Evolutionary conservation across 2,329 filamentous ascomycete species (phyloP).

Genomic region (Cladosporium halotolerans): DNA sequence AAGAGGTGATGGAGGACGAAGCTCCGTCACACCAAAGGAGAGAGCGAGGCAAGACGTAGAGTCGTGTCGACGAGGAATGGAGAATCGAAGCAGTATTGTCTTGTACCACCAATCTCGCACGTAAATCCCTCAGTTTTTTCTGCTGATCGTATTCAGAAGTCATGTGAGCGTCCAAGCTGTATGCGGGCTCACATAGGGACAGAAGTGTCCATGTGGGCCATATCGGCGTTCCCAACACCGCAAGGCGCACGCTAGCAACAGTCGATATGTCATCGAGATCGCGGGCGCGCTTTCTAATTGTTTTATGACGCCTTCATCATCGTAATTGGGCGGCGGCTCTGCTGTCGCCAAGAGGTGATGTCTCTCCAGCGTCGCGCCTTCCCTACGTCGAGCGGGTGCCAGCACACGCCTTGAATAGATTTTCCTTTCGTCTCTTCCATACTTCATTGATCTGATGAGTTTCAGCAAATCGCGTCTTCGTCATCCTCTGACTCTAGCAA

Average conservation of each 20-base stretch:
- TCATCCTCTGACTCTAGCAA: not conserved
- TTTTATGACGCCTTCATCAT: too few species aligned
- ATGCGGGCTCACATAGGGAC: too few species aligned
- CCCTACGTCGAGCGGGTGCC: not conserved
- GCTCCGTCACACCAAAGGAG: slow-evolving; percentile 8
- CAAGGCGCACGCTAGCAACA: too few species aligned
- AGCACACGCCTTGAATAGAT: not conserved
- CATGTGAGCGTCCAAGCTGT: too few species aligned
- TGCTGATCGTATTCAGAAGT: too few species aligned
- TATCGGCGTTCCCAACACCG: too few species aligned
- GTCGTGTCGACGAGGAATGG: slow-evolving; percentile 9
- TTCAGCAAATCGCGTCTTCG: not conserved
- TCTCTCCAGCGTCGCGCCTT: slow-evolving; percentile 5
- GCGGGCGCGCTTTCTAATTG: too few species aligned
- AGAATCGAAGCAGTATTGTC: slow-evolving; percentile 5
- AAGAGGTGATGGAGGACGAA: slow-evolving; percentile 8
- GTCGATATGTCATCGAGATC: too few species aligned
- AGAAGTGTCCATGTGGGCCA: too few species aligned
- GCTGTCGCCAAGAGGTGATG: slow-evolving; percentile 9
- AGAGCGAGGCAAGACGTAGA: slow-evolving; percentile 11
- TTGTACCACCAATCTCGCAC: too few species aligned
- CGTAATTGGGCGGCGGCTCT: not conserved
- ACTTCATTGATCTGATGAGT: not conserved
- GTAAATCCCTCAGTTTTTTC: too few species aligned
- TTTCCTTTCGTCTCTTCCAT: not conserved